A percentile compares a stretch with the other conserved stretches of the same genome.
phyloP scores from a whole-genome alignment of 163 green algal species.

The Chlamydomonas reinhardtii region DNA sequence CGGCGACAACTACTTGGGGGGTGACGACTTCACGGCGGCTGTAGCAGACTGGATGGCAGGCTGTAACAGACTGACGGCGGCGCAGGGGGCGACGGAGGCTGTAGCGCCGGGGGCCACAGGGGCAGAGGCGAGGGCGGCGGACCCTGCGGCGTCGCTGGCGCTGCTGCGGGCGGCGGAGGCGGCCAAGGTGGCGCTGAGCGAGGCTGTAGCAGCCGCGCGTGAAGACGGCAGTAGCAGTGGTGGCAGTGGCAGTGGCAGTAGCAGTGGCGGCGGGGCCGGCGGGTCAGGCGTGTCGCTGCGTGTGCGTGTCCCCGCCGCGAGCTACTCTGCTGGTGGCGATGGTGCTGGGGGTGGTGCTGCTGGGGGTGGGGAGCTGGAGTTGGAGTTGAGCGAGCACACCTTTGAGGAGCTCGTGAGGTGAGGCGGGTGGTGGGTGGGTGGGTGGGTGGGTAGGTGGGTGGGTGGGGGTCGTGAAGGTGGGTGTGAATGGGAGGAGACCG shows the following conservation, averaged over 20 bases:
- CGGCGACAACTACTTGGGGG: slow-evolving; percentile 86
- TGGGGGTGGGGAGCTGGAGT: not conserved
- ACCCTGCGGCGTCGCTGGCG: not conserved
- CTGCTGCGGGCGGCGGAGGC: slow-evolving; percentile 56
- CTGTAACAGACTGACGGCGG: no score
- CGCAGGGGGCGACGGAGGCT: not conserved
- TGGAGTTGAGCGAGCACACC: not conserved
- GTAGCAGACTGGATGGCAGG: slow-evolving; percentile 56
- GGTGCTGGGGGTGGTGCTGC: not conserved
- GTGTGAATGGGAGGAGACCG: no score
- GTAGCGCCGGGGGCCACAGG: not conserved
- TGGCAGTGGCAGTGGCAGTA: slow-evolving; percentile 27
- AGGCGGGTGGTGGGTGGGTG: not conserved
- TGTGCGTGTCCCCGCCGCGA: slow-evolving; percentile 5
- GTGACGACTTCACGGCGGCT: slow-evolving; percentile 83
- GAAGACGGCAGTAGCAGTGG: not conserved
- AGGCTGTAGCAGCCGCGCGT: slow-evolving; percentile 30
- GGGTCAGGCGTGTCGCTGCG: not conserved
- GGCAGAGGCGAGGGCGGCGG: not conserved
- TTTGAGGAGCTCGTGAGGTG: slow-evolving; percentile 35
- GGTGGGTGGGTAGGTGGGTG: not conserved
- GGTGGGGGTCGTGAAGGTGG: no score
- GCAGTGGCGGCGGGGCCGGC: not conserved
- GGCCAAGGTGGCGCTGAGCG: slow-evolving; percentile 61
- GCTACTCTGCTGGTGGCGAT: not conserved